Conservation (phyloP, 495 filamentous ascomycete species). For the Saxophila tyrrhenica region DNA sequence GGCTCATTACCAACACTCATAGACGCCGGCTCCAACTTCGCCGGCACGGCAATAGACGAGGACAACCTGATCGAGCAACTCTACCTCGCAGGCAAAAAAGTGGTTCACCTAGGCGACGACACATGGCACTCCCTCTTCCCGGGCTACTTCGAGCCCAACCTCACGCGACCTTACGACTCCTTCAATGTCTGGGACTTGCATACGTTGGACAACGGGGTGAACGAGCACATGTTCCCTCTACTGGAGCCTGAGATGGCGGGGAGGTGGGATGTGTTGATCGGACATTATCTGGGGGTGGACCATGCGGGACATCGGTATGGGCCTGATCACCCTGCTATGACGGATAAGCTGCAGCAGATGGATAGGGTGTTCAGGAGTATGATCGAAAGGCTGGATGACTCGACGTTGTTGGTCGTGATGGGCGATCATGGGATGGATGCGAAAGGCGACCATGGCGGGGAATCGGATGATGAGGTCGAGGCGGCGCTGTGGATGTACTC, state of each 20-base stretch:
- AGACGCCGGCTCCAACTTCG: conserved; percentile 88
- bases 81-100: conserved; percentile 62
- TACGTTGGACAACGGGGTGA: conserved; percentile 95
- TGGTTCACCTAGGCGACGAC: conserved; percentile 92
- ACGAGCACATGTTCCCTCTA: conserved; percentile 78
- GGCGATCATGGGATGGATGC: conserved; percentile 97
- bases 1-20: conserved; percentile 92
- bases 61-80: conserved; percentile 87
- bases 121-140: conserved; percentile 93
- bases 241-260: conserved; percentile 48
- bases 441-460: conserved; percentile 94
- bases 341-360: conserved; percentile 84
- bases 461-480: conserved; percentile 88
- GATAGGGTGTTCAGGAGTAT: conserved; percentile 63
- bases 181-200: conserved; percentile 98
- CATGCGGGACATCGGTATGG: conserved; percentile 96
- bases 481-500: conserved; percentile 99
- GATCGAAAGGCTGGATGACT: conserved; percentile 61
- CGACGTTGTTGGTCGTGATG: conserved; percentile 88
- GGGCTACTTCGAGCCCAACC: conserved; percentile 72
- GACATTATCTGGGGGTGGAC: conserved; percentile 89
- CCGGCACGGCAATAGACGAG: conserved; percentile 93
- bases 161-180: conserved; percentile 82
- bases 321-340: conserved; percentile 85
- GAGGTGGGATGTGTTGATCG: conserved; percentile 87